Base-by-base conservation (phyloP, 441 rosid species). In the Eruca vesicaria region DNA sequence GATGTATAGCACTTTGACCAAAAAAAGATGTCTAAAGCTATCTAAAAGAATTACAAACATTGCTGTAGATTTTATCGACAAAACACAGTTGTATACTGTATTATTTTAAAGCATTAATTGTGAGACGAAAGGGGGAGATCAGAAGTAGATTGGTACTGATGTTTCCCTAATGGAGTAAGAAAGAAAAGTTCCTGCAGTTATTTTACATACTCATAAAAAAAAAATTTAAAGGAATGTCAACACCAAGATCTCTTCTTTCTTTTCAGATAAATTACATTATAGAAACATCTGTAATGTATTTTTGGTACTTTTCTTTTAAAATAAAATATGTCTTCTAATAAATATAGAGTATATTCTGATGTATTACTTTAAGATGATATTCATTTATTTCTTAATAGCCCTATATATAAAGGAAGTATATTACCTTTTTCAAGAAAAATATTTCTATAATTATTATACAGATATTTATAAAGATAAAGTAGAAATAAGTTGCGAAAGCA, bases 121-220 rank as follows among this genome's bases (percentile, higher is more conserved):
- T 23, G 35, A 36, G 71, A 72, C 64, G 67, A 76, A 70, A 66
- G 74, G 52, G 63, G 63, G 63, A 23, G 26, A 72, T 61, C 62
- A 66, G 66, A 69, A 69, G 78, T 79, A 73, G 78, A 74, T 68
- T 81, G 81, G 80, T 73, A 58, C 83, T 58, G 65, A 68, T 14
- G 83, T 68, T 82, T 76, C 81, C 89, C 78, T 28, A 71, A 81
- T 79, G 36, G 86, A 83, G 84, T 78, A 78, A 78, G 73, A 72
- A 78, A 81, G n/a, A 80, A 56, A 57, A 59, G 16, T 4, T 70
- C 56, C 66, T 55, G 38, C 31, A 56, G 62, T 65, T 58, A 58
- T 66, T 77, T 64, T 65, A 50, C 48, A 26, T 29, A 74, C 72
- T 79, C 70, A 63, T 56, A 63, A 6, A 28, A 28, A 32, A 68